Evolutionary conservation across 2,329 filamentous ascomycete species (phyloP).

Genomic region (Cordyceps pruinosa): DNA sequence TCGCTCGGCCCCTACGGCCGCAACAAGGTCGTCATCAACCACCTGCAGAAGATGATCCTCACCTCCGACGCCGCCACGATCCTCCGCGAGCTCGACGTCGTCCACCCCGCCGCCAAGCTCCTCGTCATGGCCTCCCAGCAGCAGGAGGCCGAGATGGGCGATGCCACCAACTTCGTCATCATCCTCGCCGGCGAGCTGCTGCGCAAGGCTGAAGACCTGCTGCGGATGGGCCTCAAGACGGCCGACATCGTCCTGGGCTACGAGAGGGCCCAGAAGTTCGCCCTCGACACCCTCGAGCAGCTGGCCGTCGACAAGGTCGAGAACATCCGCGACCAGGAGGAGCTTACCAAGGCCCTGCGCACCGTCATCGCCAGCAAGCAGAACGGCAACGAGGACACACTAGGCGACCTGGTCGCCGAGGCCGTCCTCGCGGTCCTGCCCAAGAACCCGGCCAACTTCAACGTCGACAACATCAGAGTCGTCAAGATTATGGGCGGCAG

Average conservation of each 20-base stretch:
- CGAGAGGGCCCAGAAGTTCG: slow-evolving; percentile 87
- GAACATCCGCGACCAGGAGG: slow-evolving; percentile 70
- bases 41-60: slow-evolving; percentile 98
- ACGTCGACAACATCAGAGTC: slow-evolving; percentile 96
- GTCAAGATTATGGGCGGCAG: slow-evolving; percentile 99
- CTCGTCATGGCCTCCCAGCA: slow-evolving; percentile 98
- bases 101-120: slow-evolving; percentile 95
- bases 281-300: slow-evolving; percentile 78
- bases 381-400: slow-evolving; percentile 82
- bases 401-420: slow-evolving; percentile 82
- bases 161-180: slow-evolving; percentile 96
- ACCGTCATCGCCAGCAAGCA: slow-evolving; percentile 97
- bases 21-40: slow-evolving; percentile 99
- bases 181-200: slow-evolving; percentile 90
- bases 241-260: slow-evolving; percentile 94
- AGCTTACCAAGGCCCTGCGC: slow-evolving; percentile 90
- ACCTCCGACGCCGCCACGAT: slow-evolving; percentile 98
- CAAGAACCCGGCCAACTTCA: slow-evolving; percentile 94
- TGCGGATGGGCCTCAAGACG: slow-evolving; percentile 97
- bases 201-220: slow-evolving; percentile 92
- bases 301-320: slow-evolving; percentile 86
- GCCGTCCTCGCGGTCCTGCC: slow-evolving; percentile 80
- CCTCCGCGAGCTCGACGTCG: slow-evolving; percentile 92
- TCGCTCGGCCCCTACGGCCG: slow-evolving; percentile 94
- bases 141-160: slow-evolving; percentile 98